These are phyloP conservation scores for Rubroboletus pulcherrimus DNA, from an alignment of 768 basidiomycete species.

Conservation along the genomic window DNA sequence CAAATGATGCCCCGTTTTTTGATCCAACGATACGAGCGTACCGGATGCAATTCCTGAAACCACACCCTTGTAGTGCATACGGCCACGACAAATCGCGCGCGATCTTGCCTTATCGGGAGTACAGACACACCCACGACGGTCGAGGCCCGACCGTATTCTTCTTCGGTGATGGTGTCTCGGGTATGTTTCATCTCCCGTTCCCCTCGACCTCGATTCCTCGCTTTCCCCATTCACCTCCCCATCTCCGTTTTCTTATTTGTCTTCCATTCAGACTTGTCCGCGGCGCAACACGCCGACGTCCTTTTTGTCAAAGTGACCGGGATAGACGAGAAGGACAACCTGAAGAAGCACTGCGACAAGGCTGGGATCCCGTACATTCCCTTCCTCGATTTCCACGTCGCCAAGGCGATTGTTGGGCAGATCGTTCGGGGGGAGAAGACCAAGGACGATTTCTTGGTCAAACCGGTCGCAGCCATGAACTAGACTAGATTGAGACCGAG, in stretches of 20 bases:
- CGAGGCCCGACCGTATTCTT: conserved; percentile 78
- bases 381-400: conserved; percentile 68
- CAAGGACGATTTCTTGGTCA: conserved; percentile 21
- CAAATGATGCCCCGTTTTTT: neutral
- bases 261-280: conserved; percentile 73
- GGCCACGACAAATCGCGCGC: conserved; percentile 98
- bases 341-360: conserved; percentile 75
- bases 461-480: neutral
- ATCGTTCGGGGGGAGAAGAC: conserved; percentile 65
- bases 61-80: conserved; percentile 46
- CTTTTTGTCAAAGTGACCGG: conserved; percentile 88
- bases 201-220: neutral
- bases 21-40: neutral
- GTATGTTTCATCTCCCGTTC: conserved; percentile 38
- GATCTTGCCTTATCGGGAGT: conserved; percentile 78
- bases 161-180: conserved; percentile 97
- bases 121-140: conserved; percentile 25
- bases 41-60: neutral
- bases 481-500: neutral
- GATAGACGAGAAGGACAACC: conserved; percentile 73
- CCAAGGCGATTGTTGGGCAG: conserved; percentile 54
- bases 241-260: neutral
- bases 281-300: conserved; percentile 87
- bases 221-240: neutral
- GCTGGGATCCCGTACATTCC: conserved; percentile 77